A percentile compares a stretch with the other conserved stretches of the same genome.
Evolutionary conservation across 345 rosid genomes (phyloP).

Genomic region (Hibiscus syriacus): DNA sequence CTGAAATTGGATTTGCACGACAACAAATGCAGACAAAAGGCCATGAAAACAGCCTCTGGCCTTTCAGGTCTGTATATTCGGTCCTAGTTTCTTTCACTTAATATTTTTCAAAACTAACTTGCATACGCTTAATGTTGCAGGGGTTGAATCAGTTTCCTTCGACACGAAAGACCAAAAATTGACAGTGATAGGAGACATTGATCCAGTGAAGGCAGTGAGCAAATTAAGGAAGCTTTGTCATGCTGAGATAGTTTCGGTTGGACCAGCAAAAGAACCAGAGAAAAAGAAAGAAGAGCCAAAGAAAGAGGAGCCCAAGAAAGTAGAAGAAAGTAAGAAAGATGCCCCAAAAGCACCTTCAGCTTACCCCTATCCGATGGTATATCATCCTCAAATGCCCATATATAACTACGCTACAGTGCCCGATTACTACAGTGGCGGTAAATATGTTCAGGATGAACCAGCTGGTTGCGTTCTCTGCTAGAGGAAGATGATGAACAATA

Average conservation of each 20-base stretch:
- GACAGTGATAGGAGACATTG: not conserved
- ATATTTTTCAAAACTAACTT: no score
- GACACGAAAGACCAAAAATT: not conserved
- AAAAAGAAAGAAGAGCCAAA: not conserved
- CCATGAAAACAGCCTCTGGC: not conserved
- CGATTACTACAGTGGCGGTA: not conserved
- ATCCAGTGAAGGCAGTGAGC: not conserved
- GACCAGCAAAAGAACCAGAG: not conserved
- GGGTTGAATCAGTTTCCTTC: not conserved
- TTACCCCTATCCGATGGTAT: not conserved
- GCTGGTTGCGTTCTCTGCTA: not conserved
- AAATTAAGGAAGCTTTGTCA: not conserved
- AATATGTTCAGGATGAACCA: not conserved
- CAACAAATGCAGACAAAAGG: not conserved
- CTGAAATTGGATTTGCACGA: not conserved
- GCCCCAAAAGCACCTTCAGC: not conserved
- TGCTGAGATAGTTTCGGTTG: not conserved
- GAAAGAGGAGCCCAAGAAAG: not conserved
- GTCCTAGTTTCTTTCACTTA: no score
- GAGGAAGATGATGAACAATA: not conserved
- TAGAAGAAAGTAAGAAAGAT: not conserved
- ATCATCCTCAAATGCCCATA: not conserved
- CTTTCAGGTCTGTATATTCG: not conserved
- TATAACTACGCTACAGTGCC: not conserved
- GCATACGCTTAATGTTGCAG: not conserved